These are phyloP conservation scores for Penicillium lividum DNA, from an alignment of 495 filamentous ascomycete genomes.

Conservation along the genomic window DNA sequence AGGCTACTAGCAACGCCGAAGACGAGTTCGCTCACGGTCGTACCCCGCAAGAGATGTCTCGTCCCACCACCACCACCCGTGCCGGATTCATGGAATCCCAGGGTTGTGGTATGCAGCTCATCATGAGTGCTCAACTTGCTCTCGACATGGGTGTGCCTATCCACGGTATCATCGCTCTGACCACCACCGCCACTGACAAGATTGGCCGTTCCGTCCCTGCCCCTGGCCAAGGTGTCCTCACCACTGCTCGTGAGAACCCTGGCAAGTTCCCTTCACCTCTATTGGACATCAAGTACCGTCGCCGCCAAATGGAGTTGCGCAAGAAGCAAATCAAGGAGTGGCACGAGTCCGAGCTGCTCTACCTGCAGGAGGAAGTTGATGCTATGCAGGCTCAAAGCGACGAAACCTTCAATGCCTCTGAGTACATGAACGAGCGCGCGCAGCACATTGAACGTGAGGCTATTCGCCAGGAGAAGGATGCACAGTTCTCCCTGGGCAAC, in stretches of 20 bases:
- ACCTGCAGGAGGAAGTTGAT: constrained; percentile 84
- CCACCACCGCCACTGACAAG: constrained; percentile 98
- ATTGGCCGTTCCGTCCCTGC: constrained; percentile 96
- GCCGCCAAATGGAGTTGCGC: constrained; percentile 88
- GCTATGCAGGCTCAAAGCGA: constrained; percentile 82
- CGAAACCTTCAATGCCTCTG: constrained; percentile 68
- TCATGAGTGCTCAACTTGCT: constrained; percentile 95
- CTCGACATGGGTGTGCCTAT: constrained; percentile 99
- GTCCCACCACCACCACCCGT: constrained; percentile 92
- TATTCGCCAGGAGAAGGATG: constrained; percentile 85
- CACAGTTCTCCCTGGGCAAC: constrained; percentile 87
- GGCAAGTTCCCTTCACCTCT: constrained; percentile 93
- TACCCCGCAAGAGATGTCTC: constrained; percentile 96
- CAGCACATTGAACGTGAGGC: constrained; percentile 89
- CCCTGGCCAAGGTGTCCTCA: constrained; percentile 94
- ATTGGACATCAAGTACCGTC: constrained; percentile 94
- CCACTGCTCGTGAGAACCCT: constrained; percentile 88
- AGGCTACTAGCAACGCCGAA: constrained; percentile 94
- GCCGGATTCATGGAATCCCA: constrained; percentile 99
- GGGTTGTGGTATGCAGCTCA: constrained; percentile 95
- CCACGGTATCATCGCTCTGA: constrained; percentile 90
- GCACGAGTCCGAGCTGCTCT: constrained; percentile 93
- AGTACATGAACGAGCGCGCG: constrained; percentile 84
- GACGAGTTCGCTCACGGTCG: constrained; percentile 95
- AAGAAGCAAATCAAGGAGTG: constrained; percentile 90